Base-by-base conservation (phyloP, 768 basidiomycete genomes). In the Tricholoma flavovirens region DNA sequence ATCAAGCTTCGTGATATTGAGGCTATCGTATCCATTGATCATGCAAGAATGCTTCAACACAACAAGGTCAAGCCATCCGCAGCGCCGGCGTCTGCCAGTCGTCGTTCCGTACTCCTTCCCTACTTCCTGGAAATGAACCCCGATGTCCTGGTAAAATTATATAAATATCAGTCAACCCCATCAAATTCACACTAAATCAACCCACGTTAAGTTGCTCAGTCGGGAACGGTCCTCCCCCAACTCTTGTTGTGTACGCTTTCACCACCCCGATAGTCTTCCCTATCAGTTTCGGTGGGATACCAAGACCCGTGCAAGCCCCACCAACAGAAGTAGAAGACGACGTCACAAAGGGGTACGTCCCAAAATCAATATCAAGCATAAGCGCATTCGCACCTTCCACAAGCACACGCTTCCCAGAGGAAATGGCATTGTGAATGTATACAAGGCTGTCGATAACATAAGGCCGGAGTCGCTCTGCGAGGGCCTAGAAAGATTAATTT, bases 171-270 rank as follows among this genome's bases (percentile, higher is more conserved):
- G 24, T 5, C 24, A 26, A 26, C 24, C 24, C 5, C 24, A 38
- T 57, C 10, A 21, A 45, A 15, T 24, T 1, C 4, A 26, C 1
- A 26, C 9, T 15, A 26, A 15, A 24, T 12, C 6, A 8, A 75
- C 85, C 56, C 50, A 92, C 89, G 71, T 94, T 88, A 55, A 97
- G 80, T 69, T 93, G 91, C 71, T 99, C 97, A 0, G 91, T 93
- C 7, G 97, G 94, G 80, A 99, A 98, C 3, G 97, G 97, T 0
- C 97, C 97, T 36, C 93, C 92, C n/a, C 97, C 97, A 21, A 99
- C 97, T 24, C 97, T 83, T 1, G 97, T 98, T 15, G 97, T 98
- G 71, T 99, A 99, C 0, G 97, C 97, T 71, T 98, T 99, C 67
- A 98, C 78, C 57, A 99, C 97, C 46, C 97, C 97, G 62, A 95